Conservation (phyloP, 768 basidiomycete genomes). For the Mycena sanguinolenta region DNA sequence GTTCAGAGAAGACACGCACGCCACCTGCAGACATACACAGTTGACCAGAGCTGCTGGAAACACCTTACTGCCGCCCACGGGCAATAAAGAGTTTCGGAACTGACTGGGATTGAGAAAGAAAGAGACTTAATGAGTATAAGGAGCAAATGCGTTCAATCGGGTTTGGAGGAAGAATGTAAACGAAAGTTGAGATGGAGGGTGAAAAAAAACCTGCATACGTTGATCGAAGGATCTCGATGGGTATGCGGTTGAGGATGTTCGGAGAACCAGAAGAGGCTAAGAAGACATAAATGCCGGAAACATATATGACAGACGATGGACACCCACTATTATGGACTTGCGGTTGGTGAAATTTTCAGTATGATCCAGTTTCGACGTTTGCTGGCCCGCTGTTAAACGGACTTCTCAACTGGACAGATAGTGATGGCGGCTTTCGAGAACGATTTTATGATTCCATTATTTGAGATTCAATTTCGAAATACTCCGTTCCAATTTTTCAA, state of each 20-base stretch:
- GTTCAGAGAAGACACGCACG: constrained; percentile 40
- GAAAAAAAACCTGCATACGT: constrained; percentile 5
- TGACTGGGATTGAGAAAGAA: constrained; percentile 28
- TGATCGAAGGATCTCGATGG: neutral
- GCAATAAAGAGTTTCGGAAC: constrained; percentile 16
- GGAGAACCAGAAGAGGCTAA: neutral
- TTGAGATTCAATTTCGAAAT: constrained; percentile 51
- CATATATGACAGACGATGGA: neutral
- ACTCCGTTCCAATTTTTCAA: constrained; percentile 54
- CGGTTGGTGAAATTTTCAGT: neutral
- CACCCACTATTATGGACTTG: neutral
- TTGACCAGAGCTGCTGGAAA: constrained; percentile 40
- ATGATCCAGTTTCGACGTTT: neutral
- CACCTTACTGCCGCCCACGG: neutral
- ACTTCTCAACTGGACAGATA: constrained; percentile 35
- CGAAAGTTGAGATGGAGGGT: no score
- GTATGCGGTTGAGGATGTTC: neutral
- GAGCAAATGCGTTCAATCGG: constrained; percentile 18
- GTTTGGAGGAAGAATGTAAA: neutral
- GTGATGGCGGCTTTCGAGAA: constrained; percentile 8
- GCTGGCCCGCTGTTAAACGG: constrained; percentile 39
- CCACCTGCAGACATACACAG: constrained; percentile 48
- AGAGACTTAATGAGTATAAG: constrained; percentile 8
- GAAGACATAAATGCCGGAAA: neutral
- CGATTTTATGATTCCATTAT: constrained; percentile 47